phyloP scores from a whole-genome alignment of 352 stramenopile genomes.

The Phytophthora sp. region DNA sequence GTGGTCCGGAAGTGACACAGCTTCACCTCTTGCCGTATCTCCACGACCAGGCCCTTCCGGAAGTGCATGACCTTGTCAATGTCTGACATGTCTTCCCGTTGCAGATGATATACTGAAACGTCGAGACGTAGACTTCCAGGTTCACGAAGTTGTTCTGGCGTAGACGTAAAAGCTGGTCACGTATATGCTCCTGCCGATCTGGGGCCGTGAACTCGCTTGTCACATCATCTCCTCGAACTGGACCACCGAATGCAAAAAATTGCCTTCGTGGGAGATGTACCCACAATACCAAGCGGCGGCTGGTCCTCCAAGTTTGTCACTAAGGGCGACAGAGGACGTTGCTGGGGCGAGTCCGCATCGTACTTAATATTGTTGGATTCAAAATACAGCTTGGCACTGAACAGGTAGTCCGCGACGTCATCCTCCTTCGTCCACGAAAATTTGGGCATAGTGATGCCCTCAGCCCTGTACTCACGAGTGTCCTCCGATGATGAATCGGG shows the following conservation, averaged over 20 bases:
- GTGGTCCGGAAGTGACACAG: conserved; percentile 9
- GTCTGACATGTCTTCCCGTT: conserved; percentile 10
- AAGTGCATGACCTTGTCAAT: conserved; percentile 27
- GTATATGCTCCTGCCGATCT: conserved; percentile 11
- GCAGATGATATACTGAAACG: conserved; percentile 15
- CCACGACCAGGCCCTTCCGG: conserved; percentile 11
- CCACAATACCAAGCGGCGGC: conserved; percentile 1
- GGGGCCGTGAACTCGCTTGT: conserved; percentile 16
- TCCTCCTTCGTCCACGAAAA: no score
- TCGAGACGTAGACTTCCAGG: conserved; percentile 7
- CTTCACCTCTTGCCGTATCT: conserved; percentile 26
- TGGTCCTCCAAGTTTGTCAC: conserved; percentile 5
- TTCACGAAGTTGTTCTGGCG: conserved; percentile 2
- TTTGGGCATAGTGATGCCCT: no score
- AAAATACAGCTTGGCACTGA: no score
- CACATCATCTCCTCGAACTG: conserved; percentile 13
- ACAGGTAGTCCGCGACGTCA: no score
- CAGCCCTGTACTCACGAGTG: no score
- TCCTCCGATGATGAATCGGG: no score
- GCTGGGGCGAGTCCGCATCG: neutral
- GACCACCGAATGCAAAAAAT: conserved; percentile 4
- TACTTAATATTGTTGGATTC: no score
- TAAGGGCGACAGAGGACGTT: conserved; percentile 1
- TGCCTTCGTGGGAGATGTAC: conserved; percentile 1
- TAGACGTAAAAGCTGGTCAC: conserved; percentile 5